phyloP scores from a whole-genome alignment of 768 basidiomycete genomes.

The Rhizopogon vinicolor region DNA sequence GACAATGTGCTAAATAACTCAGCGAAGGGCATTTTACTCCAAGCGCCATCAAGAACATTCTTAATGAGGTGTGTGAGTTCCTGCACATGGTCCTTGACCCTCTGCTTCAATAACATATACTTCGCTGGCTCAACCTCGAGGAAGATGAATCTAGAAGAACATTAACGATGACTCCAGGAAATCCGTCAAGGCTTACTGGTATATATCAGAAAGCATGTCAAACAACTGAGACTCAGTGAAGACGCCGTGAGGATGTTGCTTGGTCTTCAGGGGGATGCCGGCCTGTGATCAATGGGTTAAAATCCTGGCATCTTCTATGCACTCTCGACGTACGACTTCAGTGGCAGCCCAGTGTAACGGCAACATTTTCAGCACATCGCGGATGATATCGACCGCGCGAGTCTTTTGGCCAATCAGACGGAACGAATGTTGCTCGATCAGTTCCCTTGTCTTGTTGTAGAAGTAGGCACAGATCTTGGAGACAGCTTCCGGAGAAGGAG shows the following conservation, averaged over 20 bases:
- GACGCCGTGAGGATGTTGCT: constrained; percentile 44
- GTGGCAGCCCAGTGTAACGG: constrained; percentile 68
- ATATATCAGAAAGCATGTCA: constrained; percentile 63
- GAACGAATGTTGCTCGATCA: constrained; percentile 53
- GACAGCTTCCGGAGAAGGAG: constrained; percentile 41
- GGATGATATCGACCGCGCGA: constrained; percentile 58
- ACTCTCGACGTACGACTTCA: constrained; percentile 51
- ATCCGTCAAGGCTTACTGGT: constrained; percentile 38
- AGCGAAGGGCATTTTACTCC: constrained; percentile 32
- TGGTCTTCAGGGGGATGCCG: constrained; percentile 64
- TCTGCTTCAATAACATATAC: constrained; percentile 50
- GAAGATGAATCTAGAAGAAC: constrained; percentile 61
- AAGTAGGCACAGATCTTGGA: constrained; percentile 57
- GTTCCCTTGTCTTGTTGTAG: constrained; percentile 55
- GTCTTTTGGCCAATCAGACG: constrained; percentile 48
- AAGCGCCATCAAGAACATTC: constrained; percentile 35
- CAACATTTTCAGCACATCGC: constrained; percentile 59
- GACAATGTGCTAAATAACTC: constrained; percentile 45
- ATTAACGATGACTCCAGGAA: not conserved
- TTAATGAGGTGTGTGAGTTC: constrained; percentile 57
- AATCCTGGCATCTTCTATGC: not conserved
- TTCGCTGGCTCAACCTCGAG: constrained; percentile 60
- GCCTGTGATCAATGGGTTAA: constrained; percentile 37
- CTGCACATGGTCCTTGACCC: constrained; percentile 47
- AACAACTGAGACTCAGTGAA: constrained; percentile 63